Percentiles rank a stretch among this genome's conserved stretches.
These are phyloP conservation scores for Acacia acuminata DNA, from an alignment of 306 rosid species.

Conservation along the genomic window DNA sequence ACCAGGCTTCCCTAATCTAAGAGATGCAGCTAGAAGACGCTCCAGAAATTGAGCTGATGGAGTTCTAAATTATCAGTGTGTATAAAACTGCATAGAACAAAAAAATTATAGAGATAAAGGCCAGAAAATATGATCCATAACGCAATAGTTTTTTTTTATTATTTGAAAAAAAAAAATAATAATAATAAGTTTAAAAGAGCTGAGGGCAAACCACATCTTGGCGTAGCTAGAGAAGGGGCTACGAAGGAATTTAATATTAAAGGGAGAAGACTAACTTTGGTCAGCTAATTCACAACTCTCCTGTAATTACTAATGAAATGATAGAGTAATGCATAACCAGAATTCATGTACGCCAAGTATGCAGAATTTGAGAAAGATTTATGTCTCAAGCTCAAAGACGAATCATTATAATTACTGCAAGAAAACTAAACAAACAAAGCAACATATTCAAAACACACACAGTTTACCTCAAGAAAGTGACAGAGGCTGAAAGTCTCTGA, in stretches of 20 bases:
- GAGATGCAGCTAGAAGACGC: not conserved
- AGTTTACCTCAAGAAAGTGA: constrained; percentile 70
- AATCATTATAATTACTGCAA: not conserved
- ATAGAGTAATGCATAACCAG: not conserved
- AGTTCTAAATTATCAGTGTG: not conserved
- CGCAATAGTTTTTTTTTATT: not conserved
- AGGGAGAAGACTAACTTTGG: not conserved
- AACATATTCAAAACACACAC: not conserved
- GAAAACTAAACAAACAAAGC: not conserved
- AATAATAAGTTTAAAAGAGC: not conserved
- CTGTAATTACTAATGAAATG: not conserved
- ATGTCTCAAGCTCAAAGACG: not conserved
- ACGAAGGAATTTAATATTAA: not conserved
- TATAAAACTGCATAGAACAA: not conserved
- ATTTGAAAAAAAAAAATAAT: not conserved
- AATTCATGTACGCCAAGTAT: not conserved
- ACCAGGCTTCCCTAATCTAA: not conserved
- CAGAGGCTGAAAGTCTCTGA: constrained; percentile 51
- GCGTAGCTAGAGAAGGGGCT: not conserved
- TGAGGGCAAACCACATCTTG: not conserved
- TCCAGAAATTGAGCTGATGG: not conserved
- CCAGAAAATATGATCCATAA: not conserved
- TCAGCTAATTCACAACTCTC: not conserved
- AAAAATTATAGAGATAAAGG: not conserved
- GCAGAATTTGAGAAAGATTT: not conserved